These are phyloP conservation scores for Vaccinium vitisidaea DNA, from an alignment of 148 eudicot genomes.

Conservation along the genomic window DNA sequence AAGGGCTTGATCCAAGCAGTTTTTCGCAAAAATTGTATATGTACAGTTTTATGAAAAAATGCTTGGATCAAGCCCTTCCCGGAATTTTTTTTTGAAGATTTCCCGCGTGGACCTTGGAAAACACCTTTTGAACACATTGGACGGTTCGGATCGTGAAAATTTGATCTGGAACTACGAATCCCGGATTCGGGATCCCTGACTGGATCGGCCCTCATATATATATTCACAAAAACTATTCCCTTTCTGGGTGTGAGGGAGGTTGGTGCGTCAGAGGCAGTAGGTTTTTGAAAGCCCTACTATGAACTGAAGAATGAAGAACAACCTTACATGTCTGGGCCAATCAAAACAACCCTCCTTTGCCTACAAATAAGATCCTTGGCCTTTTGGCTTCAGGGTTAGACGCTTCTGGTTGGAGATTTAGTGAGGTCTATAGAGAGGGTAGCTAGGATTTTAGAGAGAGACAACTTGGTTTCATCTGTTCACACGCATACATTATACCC, in stretches of 20 bases:
- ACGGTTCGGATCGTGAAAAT: too few relatives aligned
- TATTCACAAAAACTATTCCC: too few relatives aligned
- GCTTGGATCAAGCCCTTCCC: too few relatives aligned
- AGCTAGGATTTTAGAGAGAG: neutral
- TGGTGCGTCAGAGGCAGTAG: neutral
- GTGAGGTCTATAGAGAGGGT: neutral
- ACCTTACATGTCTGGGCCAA: neutral
- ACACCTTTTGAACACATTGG: too few relatives aligned
- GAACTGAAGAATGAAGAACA: neutral
- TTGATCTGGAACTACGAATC: too few relatives aligned
- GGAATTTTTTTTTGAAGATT: too few relatives aligned
- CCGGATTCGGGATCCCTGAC: too few relatives aligned
- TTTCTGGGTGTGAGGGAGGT: neutral
- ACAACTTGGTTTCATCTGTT: neutral
- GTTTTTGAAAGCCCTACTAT: conserved; percentile 2
- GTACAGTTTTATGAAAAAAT: too few relatives aligned
- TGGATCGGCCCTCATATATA: too few relatives aligned
- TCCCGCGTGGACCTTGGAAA: too few relatives aligned
- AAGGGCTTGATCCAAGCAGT: too few relatives aligned
- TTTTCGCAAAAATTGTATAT: too few relatives aligned
- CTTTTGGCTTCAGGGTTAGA: neutral
- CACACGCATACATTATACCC: neutral
- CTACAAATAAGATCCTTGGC: neutral
- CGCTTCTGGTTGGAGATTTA: neutral
- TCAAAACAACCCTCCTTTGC: neutral